Evolutionary conservation across 1,284 basidiomycete species (phyloP).

Genomic region (Sphagnurus paluster): DNA sequence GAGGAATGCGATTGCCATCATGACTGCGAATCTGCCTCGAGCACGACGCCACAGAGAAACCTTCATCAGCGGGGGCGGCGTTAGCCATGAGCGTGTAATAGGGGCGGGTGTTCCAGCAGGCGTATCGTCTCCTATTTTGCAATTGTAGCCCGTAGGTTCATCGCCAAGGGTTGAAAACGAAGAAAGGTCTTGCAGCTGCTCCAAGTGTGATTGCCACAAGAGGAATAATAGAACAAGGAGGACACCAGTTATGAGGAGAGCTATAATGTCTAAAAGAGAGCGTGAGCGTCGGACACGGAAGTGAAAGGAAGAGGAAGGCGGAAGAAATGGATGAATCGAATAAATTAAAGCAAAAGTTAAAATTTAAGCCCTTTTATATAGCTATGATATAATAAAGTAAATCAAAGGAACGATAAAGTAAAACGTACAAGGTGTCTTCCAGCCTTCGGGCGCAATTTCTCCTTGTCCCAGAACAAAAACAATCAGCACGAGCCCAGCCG

Average conservation of each 20-base stretch:
- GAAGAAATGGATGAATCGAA: background rate
- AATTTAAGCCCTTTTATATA: background rate
- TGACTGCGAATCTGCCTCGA: slow-evolving; percentile 63
- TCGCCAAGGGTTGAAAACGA: too few relatives aligned
- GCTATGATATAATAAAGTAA: background rate
- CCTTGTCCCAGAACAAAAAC: slow-evolving; percentile 82
- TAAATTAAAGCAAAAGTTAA: background rate
- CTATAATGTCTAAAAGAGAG: slow-evolving; percentile 49
- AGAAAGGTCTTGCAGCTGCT: slow-evolving; percentile 32
- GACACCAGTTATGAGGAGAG: slow-evolving; percentile 64
- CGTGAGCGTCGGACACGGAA: background rate
- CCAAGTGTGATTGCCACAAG: slow-evolving; percentile 69
- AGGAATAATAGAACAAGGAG: slow-evolving; percentile 61
- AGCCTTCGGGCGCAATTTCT: slow-evolving; percentile 66
- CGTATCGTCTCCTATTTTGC: too few relatives aligned
- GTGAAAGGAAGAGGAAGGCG: background rate
- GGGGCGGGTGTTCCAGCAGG: too few relatives aligned
- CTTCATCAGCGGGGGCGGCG: slow-evolving; percentile 71
- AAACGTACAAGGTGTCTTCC: slow-evolving; percentile 73
- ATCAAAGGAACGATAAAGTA: too few relatives aligned
- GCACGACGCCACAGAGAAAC: slow-evolving; percentile 69
- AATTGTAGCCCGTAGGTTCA: too few relatives aligned
- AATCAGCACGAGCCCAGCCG: slow-evolving; percentile 74
- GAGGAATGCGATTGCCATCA: slow-evolving; percentile 69
- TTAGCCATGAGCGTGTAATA: slow-evolving; percentile 35